Percentiles rank a stretch among this genome's conserved stretches.
Evolutionary conservation across 139 green algal species (phyloP).

Genomic region (Dunaliella sp.): DNA sequence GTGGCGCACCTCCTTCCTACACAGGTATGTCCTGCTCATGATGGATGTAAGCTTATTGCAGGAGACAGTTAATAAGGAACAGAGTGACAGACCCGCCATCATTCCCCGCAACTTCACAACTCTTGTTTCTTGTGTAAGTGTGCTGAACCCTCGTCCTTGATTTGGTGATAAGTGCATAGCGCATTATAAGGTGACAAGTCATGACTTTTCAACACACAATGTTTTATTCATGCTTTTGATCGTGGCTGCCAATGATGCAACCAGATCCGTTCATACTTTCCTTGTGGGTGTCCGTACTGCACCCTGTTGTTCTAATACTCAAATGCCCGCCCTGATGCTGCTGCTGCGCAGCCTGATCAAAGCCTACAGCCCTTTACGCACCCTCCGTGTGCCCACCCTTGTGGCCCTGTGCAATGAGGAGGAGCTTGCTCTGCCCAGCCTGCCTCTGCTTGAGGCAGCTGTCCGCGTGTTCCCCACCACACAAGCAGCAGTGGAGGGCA

Average conservation of each 20-base stretch:
- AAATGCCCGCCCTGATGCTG: neutral
- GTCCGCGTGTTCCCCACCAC: neutral
- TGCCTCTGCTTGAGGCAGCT: neutral
- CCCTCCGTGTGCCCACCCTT: neutral
- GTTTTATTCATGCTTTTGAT: neutral
- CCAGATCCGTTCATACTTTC: no score
- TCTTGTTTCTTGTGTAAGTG: no score
- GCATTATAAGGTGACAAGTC: neutral
- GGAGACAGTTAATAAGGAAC: neutral
- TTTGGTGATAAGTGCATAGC: neutral
- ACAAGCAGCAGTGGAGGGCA: neutral
- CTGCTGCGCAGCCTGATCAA: neutral
- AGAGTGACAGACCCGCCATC: no score
- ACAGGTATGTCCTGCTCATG: neutral
- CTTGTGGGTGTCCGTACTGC: neutral
- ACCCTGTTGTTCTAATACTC: neutral
- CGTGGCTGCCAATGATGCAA: neutral
- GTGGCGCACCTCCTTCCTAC: neutral
- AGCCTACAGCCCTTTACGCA: neutral
- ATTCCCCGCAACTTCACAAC: no score
- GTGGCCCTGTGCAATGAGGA: neutral
- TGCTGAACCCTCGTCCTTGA: no score
- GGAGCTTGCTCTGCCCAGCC: neutral
- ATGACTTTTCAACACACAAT: neutral
- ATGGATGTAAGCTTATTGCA: neutral